Conservation (phyloP, 129 eudicot species). For the Pseudognaphalium luteoalbum region DNA sequence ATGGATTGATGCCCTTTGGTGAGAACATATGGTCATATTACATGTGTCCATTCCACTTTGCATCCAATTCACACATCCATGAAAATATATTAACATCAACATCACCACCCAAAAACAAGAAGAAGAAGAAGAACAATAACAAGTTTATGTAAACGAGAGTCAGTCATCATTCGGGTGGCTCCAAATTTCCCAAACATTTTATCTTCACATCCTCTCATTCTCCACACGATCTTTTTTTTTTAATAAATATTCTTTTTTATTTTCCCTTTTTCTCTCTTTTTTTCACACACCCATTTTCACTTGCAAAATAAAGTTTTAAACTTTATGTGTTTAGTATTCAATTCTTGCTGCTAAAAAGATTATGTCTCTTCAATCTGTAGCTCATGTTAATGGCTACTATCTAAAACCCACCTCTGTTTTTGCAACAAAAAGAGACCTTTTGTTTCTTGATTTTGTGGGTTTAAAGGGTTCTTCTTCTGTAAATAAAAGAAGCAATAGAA, state of each 20-base stretch:
- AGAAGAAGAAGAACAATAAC: not conserved
- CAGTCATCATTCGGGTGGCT: constrained; percentile 51
- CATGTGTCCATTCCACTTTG: constrained; percentile 26
- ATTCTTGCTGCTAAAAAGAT: constrained; percentile 13
- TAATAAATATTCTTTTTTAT: not conserved
- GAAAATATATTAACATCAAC: constrained; percentile 1
- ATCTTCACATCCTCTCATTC: constrained; percentile 62
- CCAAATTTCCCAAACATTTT: constrained; percentile 47
- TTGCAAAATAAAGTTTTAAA: not conserved
- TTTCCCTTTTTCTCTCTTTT: constrained; percentile 18
- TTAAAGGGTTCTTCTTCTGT: constrained; percentile 27
- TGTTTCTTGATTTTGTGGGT: constrained; percentile 67
- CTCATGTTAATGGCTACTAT: constrained; percentile 46
- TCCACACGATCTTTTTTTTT: constrained; percentile 59
- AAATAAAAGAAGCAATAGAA: constrained; percentile 35
- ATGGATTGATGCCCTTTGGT: constrained; percentile 32
- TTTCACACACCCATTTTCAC: not conserved
- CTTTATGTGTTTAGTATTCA: constrained; percentile 10
- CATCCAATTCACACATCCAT: constrained; percentile 21
- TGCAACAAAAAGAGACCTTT: constrained; percentile 40
- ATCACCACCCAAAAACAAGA: not conserved
- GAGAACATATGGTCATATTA: constrained; percentile 23
- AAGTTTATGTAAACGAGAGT: not conserved
- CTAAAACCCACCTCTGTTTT: constrained; percentile 50
- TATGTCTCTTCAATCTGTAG: constrained; percentile 67